Conservation (phyloP, 257 asterid species). For the Primulina huaijiensis region DNA sequence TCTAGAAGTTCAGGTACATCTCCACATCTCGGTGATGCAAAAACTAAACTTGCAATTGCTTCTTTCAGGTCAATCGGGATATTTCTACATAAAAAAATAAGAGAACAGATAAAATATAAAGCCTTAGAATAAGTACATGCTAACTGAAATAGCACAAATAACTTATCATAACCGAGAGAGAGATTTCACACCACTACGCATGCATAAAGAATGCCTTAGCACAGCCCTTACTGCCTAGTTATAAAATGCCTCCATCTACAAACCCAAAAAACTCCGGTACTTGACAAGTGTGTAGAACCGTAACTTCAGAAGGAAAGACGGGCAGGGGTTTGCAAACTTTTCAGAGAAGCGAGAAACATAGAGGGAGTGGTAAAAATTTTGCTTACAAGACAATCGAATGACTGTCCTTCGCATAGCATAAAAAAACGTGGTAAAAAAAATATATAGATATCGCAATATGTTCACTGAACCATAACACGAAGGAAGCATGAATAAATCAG, state of each 20-base stretch:
- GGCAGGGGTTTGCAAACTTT: not conserved
- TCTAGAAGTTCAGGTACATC: conserved; percentile 90
- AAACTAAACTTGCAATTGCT: conserved; percentile 80
- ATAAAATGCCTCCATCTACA: not conserved
- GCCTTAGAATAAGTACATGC: conserved; percentile 22
- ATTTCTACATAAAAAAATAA: conserved; percentile 46
- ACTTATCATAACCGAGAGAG: not conserved
- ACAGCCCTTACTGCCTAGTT: not conserved
- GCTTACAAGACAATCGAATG: not conserved
- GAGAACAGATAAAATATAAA: conserved; percentile 16
- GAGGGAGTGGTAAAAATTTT: not conserved
- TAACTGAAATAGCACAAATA: conserved; percentile 15
- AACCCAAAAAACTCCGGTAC: not conserved
- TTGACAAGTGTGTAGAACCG: not conserved
- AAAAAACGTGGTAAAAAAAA: not conserved
- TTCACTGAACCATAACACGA: not conserved
- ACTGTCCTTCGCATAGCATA: not conserved
- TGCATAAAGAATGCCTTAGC: not conserved
- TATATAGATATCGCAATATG: not conserved
- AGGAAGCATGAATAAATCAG: not conserved
- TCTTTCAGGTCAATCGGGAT: conserved; percentile 97
- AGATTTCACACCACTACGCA: not conserved
- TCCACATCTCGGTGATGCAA: conserved; percentile 96
- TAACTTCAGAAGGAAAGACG: not conserved
- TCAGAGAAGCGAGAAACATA: not conserved